phyloP scores from a whole-genome alignment of 139 green algal species.

The Chlamydomonas sp. region DNA sequence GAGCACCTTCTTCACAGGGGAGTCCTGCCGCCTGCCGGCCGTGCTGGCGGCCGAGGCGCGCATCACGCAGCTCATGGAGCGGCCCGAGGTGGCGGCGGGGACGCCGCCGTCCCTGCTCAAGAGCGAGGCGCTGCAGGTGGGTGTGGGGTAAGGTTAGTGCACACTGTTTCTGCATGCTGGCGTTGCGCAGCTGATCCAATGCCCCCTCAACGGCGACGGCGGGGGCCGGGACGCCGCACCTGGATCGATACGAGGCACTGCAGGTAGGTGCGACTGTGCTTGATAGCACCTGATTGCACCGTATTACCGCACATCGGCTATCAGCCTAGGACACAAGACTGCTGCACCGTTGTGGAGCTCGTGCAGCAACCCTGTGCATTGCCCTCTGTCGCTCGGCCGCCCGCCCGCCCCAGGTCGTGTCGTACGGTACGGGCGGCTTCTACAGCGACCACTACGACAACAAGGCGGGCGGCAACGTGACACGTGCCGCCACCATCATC shows the following conservation, averaged over 20 bases:
- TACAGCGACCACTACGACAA: slow-evolving; percentile 81
- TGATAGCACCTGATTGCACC: no score
- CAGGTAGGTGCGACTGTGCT: no score
- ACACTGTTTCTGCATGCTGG: neutral
- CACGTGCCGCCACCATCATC: slow-evolving; percentile 74
- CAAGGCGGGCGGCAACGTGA: slow-evolving; percentile 58
- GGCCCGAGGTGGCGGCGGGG: slow-evolving; percentile 38
- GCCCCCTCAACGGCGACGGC: no score
- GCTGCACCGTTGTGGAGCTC: no score
- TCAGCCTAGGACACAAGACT: no score
- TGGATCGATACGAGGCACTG: no score
- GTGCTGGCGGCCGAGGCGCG: slow-evolving; percentile 51
- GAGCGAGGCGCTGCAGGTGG: slow-evolving; percentile 61
- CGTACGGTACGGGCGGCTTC: slow-evolving; percentile 53
- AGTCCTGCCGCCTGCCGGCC: slow-evolving; percentile 30
- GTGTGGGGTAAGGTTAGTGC: neutral
- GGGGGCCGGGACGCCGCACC: no score
- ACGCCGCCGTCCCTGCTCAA: slow-evolving; percentile 37
- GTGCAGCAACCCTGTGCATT: no score
- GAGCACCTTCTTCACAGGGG: slow-evolving; percentile 73
- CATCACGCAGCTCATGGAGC: slow-evolving; percentile 54
- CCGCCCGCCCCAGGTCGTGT: slow-evolving; percentile 37
- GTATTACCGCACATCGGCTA: no score
- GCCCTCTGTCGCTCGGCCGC: no score
- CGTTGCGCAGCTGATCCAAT: no score